phyloP scores from a whole-genome alignment of 2,329 filamentous ascomycete genomes.

The Chrysosporium keratinophilum region DNA sequence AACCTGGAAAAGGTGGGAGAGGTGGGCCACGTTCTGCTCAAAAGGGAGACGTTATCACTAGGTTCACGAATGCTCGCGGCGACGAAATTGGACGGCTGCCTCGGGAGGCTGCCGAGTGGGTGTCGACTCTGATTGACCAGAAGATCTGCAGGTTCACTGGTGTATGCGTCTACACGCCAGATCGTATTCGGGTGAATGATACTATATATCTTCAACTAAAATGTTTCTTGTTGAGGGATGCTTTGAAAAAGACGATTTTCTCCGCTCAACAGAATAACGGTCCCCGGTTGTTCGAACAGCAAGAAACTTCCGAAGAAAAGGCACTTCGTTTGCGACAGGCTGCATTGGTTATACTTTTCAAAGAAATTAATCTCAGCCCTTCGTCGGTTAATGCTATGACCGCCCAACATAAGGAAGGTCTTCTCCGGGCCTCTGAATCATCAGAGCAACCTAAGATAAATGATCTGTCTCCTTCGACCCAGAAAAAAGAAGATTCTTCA shows the following conservation, averaged over 20 bases:
- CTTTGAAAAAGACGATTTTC: constrained; percentile 59
- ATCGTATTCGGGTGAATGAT: constrained; percentile 76
- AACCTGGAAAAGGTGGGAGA: constrained; percentile 38
- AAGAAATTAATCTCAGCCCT: constrained; percentile 76
- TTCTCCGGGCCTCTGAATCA: constrained; percentile 78
- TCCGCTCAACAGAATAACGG: constrained; percentile 54
- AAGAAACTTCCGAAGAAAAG: constrained; percentile 77
- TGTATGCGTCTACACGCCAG: constrained; percentile 78
- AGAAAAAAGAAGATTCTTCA: constrained; percentile 37
- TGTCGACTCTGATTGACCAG: constrained; percentile 84
- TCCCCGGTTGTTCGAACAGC: constrained; percentile 67
- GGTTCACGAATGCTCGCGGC: constrained; percentile 71
- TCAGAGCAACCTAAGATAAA: constrained; percentile 63
- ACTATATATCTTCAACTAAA: constrained; percentile 84
- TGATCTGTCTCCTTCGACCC: constrained; percentile 38
- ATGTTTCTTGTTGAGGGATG: constrained; percentile 62
- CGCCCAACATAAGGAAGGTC: constrained; percentile 67
- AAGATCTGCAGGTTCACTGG: constrained; percentile 80
- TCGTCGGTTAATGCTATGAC: constrained; percentile 62
- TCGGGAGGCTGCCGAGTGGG: constrained; percentile 81
- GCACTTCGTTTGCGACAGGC: constrained; percentile 74
- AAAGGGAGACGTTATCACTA: constrained; percentile 75
- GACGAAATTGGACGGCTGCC: constrained; percentile 78
- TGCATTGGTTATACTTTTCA: constrained; percentile 75
- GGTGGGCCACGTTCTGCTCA: constrained; percentile 42